Evolutionary conservation across 2,329 filamentous ascomycete species (phyloP).

Genomic region (Stagonosporopsis cucurbitacearum): DNA sequence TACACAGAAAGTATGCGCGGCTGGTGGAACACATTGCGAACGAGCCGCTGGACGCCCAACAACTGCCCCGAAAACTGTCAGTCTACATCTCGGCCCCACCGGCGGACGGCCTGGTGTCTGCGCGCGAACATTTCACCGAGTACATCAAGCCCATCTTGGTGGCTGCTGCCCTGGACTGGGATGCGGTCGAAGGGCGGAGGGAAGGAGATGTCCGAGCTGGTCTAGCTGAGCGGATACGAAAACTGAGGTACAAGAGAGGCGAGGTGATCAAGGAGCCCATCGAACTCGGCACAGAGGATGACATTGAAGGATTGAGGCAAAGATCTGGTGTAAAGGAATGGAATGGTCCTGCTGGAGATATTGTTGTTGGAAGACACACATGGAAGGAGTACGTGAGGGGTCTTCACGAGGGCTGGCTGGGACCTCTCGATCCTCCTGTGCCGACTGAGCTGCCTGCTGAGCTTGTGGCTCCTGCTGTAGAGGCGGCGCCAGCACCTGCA

Average conservation of each 20-base stretch:
- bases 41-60: conserved; percentile 73
- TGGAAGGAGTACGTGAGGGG: conserved; percentile 98
- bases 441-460: conserved; percentile 30
- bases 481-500: conserved; percentile 14
- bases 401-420: conserved; percentile 94
- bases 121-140: conserved; percentile 95
- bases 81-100: conserved; percentile 87
- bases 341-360: conserved; percentile 77
- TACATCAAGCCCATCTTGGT: conserved; percentile 94
- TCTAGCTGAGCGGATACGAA: conserved; percentile 83
- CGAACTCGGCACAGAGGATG: conserved; percentile 61
- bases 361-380: conserved; percentile 87
- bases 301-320: conserved; percentile 68
- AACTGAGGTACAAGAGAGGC: conserved; percentile 65
- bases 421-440: conserved; percentile 72
- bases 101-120: conserved; percentile 79
- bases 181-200: conserved; percentile 88
- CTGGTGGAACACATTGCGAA: conserved; percentile 83
- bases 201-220: conserved; percentile 92
- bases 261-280: conserved; percentile 55
- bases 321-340: conserved; percentile 73
- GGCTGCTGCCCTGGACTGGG: conserved; percentile 90
- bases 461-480: conserved; percentile 19
- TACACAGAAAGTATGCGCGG: conserved; percentile 84
- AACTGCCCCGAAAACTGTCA: conserved; percentile 82